Percentiles rank a stretch among this genome's conserved stretches.
Evolutionary conservation across 305 asterid species (phyloP).

Genomic region (Fraxinus paxiana): DNA sequence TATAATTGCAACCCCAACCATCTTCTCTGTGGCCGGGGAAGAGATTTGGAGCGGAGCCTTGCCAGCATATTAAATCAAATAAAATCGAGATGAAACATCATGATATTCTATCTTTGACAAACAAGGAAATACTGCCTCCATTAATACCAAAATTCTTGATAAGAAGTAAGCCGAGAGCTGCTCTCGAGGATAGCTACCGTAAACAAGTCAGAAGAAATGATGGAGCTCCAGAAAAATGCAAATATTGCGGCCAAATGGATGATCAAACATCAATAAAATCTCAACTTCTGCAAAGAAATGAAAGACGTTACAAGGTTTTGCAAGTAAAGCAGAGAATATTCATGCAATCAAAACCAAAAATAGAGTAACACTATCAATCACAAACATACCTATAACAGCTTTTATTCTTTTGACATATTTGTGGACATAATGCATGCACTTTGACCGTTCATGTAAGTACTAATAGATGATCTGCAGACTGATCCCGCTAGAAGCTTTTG

Average conservation of each 20-base stretch:
- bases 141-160: background rate
- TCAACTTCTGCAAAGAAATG: background rate
- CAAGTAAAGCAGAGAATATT: background rate
- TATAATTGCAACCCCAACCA: background rate
- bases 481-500: conserved; percentile 1
- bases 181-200: background rate
- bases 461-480: background rate
- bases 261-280: background rate
- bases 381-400: background rate
- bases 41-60: background rate
- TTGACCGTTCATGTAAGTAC: background rate
- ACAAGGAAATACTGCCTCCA: background rate
- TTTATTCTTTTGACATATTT: background rate
- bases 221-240: background rate
- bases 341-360: background rate
- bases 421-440: background rate
- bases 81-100: background rate
- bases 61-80: background rate
- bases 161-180: background rate
- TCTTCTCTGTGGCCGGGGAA: background rate
- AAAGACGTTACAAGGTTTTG: background rate
- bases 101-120: background rate
- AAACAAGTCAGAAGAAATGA: background rate
- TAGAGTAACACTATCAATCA: background rate
- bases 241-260: background rate